Evolutionary conservation across 2,329 filamentous ascomycete genomes (phyloP), one percentile per base, ranked within the genome.

Genomic region (Alternaria triticimaculans): DNA sequence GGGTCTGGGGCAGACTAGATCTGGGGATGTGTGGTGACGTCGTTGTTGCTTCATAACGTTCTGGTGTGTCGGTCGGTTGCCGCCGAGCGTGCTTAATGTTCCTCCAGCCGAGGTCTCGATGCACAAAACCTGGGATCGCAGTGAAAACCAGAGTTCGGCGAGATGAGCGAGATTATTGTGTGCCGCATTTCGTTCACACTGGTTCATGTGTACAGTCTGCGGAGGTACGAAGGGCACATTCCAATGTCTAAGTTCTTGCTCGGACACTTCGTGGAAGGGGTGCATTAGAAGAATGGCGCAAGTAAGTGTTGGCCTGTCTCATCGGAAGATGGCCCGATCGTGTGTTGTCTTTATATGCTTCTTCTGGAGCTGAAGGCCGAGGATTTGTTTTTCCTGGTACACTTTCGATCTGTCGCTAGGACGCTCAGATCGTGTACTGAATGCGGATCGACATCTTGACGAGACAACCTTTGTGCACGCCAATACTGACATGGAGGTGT

Each of bases 401-500:
- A 9, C 3, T n/a, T 15, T 23, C 20, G 21, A 14, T 14, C 23
- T 41, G 37, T 41, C 20, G 28, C 49, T 33, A 41, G 49, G 28
- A 53, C 41, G 49, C 37, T 23, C 14, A 21, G 37, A 53, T 53
- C 49, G 49, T 37, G 37, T 30, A 53, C 49, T 21, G 20, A n/a
- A 53, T 21, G 49, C 20, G 20, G 23, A 53, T 53, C 49, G 49
- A 53, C 28, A 41, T 10, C 41, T n/a, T 23, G 30, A 53, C n/a
- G 50, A 18, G n/a, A 58, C n/a, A 53, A 43, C 12, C 8, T 41
- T 41, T 58, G 56, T 58, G 56, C 56, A 50, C 48, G 46, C 25
- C 54, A 58, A 33, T 49, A 44, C 25, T 48, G 56, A 30, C 43
- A 45, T 43, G 15, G 28, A 53, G 37, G 33, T 33, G 60, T 51